Conservation (phyloP, 179 eudicot genomes). For the Nepenthes alata region DNA sequence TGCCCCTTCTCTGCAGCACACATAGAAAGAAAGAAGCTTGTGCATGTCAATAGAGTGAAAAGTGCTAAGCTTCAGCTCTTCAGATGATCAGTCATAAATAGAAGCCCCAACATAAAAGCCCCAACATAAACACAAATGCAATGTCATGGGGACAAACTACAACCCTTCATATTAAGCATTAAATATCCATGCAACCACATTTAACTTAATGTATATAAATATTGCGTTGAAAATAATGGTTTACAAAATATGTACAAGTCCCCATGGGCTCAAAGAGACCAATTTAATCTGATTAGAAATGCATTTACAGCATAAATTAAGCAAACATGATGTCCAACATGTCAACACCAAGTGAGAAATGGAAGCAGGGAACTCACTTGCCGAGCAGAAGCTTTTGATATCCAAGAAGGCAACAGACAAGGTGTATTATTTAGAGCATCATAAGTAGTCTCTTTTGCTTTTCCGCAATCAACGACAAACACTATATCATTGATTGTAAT, state of each 20-base stretch:
- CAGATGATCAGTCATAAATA: neutral
- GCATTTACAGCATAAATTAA: neutral
- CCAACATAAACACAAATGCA: too few species aligned
- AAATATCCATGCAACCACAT: too few species aligned
- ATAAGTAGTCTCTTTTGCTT: slow-evolving; percentile 95
- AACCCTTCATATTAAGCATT: too few species aligned
- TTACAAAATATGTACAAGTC: too few species aligned
- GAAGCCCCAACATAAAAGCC: neutral
- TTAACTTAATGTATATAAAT: too few species aligned
- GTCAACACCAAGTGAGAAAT: neutral
- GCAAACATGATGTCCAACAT: too few species aligned
- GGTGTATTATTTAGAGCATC: slow-evolving; percentile 95
- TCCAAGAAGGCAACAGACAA: slow-evolving; percentile 91
- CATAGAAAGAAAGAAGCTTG: slow-evolving; percentile 8
- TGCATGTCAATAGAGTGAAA: neutral
- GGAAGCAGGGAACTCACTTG: slow-evolving; percentile 49
- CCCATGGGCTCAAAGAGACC: too few species aligned
- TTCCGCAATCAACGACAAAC: slow-evolving; percentile 94
- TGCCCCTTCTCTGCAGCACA: slow-evolving; percentile 75
- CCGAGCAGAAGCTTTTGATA: slow-evolving; percentile 94
- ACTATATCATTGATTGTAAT: slow-evolving; percentile 90
- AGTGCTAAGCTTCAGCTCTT: too few species aligned
- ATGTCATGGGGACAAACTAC: too few species aligned
- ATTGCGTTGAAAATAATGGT: too few species aligned
- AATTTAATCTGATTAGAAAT: neutral